Base-by-base conservation (phyloP, 495 filamentous ascomycete species). In the Staphylotrichum longicolle region DNA sequence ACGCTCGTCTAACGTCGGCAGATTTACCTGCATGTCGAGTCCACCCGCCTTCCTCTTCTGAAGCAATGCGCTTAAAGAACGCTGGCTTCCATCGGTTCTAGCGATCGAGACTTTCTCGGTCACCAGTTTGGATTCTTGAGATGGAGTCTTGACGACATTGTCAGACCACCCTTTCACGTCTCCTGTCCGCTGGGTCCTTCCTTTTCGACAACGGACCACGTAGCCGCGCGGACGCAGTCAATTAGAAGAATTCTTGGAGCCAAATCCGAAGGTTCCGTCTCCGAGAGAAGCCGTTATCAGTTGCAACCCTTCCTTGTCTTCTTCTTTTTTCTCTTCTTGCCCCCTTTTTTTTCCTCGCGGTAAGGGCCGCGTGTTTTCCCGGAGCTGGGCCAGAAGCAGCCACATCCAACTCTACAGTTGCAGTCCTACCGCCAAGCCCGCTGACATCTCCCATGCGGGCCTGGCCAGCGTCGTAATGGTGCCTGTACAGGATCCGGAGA, bases 201-300 rank as follows among this genome's bases (percentile, higher is more conserved):
- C 55, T 55, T 11, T 63, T 59, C 61, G 55, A 63, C 27, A 33
- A 48, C 59, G 52, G 59, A 56, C 41, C 40, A 9, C 11, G 27
- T 27, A 14, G 12, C 51, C 42, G 32, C 40, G 52, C 20, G 42
- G 37, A 56, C 56, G 52, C 42, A 62, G 27, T 55, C 50, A 55
- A 62, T 56, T 39, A 55, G 37, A 10, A 60, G 8, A 12, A 14
- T 39, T 39, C 37, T 6, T 7, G 37, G 10, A 6, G 37, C 37
- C 5, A 39, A 6, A 39, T 6, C 27, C 9, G 32, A 53, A 30
- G 35, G 11, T 33, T 9, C 35, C 40, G 2, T 46, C 37, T 34
- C 53, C 60, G 54, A 53, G 40, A 35, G 33, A 54, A 63, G 55
- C 61, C 60, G 46, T 12, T 5, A 9, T 47, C 55, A 46, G n/a